phyloP scores from a whole-genome alignment of 2,329 filamentous ascomycete species.

The Aulographum hederae region DNA sequence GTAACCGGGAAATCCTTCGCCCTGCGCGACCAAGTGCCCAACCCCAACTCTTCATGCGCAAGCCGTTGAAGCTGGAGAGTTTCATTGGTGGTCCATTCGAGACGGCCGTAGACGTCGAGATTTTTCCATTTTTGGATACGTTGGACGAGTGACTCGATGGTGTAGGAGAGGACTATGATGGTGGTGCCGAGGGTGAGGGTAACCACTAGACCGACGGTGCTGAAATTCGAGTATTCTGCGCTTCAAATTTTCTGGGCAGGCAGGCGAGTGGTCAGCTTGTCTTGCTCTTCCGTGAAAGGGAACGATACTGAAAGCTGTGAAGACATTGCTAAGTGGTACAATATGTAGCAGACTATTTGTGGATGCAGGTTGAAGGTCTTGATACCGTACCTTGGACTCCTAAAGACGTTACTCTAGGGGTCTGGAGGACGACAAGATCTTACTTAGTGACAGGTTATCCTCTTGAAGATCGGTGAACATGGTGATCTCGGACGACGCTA shows the following conservation, averaged over 20 bases:
- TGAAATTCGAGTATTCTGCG: slow-evolving; percentile 6
- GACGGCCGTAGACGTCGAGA: slow-evolving; percentile 6
- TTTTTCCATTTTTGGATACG: slow-evolving; percentile 1
- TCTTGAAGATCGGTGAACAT: too few species aligned
- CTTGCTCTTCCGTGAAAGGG: too few species aligned
- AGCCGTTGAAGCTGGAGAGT: slow-evolving; percentile 10
- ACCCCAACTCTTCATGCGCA: slow-evolving; percentile 9
- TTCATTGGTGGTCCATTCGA: slow-evolving; percentile 9
- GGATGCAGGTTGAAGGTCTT: too few species aligned
- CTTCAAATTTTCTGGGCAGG: slow-evolving; percentile 8
- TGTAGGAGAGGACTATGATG: slow-evolving; percentile 3
- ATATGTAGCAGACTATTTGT: too few species aligned
- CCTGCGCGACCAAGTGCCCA: slow-evolving; percentile 8
- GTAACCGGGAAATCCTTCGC: slow-evolving; percentile 7
- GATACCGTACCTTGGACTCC: too few species aligned
- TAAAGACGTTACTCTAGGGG: too few species aligned
- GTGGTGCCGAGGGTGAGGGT: slow-evolving; percentile 5
- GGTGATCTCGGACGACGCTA: too few species aligned
- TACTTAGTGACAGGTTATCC: too few species aligned
- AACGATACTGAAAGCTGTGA: too few species aligned
- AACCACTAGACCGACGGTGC: slow-evolving; percentile 6
- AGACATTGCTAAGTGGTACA: too few species aligned
- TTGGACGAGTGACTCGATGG: background rate
- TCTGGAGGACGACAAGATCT: too few species aligned
- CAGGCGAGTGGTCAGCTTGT: too few species aligned